Evolutionary conservation across 345 rosid genomes (phyloP).

Genomic region (Linum usitatissimum): DNA sequence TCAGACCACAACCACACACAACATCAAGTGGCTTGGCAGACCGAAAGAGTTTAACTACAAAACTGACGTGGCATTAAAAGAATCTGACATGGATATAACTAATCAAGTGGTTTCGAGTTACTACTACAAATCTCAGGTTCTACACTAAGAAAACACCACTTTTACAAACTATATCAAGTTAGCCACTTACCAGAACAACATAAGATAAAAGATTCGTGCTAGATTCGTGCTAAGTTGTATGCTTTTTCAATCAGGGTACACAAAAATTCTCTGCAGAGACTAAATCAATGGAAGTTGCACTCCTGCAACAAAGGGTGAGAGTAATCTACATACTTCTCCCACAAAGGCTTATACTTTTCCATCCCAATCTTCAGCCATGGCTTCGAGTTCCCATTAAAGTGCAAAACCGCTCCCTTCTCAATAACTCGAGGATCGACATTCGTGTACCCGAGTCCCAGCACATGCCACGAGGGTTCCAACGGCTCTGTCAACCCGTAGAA

Average conservation of each 20-base stretch:
- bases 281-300: slow-evolving; percentile 73
- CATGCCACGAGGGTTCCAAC: slow-evolving; percentile 73
- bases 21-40: no score
- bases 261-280: not conserved
- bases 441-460: slow-evolving; percentile 82
- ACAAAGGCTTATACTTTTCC: slow-evolving; percentile 84
- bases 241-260: not conserved
- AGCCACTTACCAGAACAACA: not conserved
- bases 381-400: slow-evolving; percentile 85
- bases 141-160: not conserved
- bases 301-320: slow-evolving; percentile 62
- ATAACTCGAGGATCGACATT: slow-evolving; percentile 66
- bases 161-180: not conserved
- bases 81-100: no score
- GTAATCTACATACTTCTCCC: slow-evolving; percentile 91
- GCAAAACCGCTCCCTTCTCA: slow-evolving; percentile 85
- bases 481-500: slow-evolving; percentile 86
- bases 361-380: slow-evolving; percentile 98
- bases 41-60: no score
- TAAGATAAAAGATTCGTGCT: not conserved
- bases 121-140: not conserved
- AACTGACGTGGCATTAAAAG: no score
- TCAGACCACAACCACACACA: no score
- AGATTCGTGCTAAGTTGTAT: not conserved
- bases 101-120: no score